Conservation (phyloP, 257 asterid species). For the Capsicum baccatum region DNA sequence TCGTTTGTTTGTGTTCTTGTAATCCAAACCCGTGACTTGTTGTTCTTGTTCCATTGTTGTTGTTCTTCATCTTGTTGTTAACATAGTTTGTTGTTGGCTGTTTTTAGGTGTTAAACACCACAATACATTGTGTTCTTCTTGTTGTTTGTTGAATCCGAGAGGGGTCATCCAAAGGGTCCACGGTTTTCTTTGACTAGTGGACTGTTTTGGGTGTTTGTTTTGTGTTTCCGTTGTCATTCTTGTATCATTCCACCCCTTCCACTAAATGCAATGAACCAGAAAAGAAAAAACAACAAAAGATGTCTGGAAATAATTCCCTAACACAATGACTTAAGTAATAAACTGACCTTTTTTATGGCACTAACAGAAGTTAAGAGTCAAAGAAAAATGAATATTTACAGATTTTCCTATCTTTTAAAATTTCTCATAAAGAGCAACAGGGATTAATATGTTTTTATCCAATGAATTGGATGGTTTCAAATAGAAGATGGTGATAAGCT, state of each 20-base stretch:
- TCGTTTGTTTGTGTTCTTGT: too few relatives aligned
- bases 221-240: too few relatives aligned
- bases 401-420: background rate
- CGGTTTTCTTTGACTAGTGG: too few relatives aligned
- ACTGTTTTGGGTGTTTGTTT: too few relatives aligned
- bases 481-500: background rate
- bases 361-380: background rate
- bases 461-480: background rate
- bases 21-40: too few relatives aligned
- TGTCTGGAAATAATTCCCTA: background rate
- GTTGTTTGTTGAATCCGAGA: too few relatives aligned
- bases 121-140: too few relatives aligned
- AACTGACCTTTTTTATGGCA: background rate
- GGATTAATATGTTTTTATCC: background rate
- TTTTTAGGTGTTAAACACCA: too few relatives aligned
- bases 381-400: background rate
- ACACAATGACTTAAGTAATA: background rate
- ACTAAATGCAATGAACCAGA: background rate
- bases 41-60: too few relatives aligned
- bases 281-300: background rate
- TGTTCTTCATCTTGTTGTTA: too few relatives aligned
- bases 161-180: too few relatives aligned
- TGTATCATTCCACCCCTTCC: background rate
- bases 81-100: too few relatives aligned
- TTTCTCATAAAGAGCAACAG: background rate